A percentile compares a stretch with the other conserved stretches of the same genome.
phyloP scores from a whole-genome alignment of 352 stramenopile genomes.

The Phytopythium cucurbitacearum region DNA sequence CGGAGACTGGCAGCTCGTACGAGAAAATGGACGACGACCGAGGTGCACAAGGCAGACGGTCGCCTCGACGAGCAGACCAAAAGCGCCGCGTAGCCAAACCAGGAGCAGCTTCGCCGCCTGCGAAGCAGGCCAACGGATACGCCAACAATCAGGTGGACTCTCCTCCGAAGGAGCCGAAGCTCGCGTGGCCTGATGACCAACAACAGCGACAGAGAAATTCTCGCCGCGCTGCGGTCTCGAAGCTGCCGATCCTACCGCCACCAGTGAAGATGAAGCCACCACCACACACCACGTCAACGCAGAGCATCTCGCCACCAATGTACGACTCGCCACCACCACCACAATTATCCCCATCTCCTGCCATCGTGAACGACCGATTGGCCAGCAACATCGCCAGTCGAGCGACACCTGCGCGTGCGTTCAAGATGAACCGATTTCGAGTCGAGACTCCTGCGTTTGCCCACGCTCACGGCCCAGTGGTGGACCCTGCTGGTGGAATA shows the following conservation, averaged over 20 bases:
- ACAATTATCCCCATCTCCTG: neutral
- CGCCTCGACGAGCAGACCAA: neutral
- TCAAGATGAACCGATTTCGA: constrained; percentile 68
- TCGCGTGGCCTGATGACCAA: neutral
- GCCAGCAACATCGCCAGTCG: constrained; percentile 24
- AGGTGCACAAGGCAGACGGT: neutral
- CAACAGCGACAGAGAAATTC: neutral
- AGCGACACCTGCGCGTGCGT: constrained; percentile 39
- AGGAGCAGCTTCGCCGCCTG: no score
- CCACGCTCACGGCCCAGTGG: neutral
- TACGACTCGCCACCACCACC: no score
- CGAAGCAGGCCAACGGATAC: no score
- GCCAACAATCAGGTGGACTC: constrained; percentile 8
- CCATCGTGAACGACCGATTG: constrained; percentile 3
- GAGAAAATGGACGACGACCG: no score
- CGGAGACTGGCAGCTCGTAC: constrained; percentile 19
- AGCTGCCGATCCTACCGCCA: no score
- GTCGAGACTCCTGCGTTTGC: constrained; percentile 51
- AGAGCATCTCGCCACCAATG: neutral
- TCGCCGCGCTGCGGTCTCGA: no score
- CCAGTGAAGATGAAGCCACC: neutral
- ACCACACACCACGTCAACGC: neutral
- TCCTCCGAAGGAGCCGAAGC: constrained; percentile 3
- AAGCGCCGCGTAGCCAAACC: no score
- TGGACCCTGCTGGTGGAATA: no score